Evolutionary conservation across 129 eudicot species (phyloP).

Genomic region (Lactuca sativa): DNA sequence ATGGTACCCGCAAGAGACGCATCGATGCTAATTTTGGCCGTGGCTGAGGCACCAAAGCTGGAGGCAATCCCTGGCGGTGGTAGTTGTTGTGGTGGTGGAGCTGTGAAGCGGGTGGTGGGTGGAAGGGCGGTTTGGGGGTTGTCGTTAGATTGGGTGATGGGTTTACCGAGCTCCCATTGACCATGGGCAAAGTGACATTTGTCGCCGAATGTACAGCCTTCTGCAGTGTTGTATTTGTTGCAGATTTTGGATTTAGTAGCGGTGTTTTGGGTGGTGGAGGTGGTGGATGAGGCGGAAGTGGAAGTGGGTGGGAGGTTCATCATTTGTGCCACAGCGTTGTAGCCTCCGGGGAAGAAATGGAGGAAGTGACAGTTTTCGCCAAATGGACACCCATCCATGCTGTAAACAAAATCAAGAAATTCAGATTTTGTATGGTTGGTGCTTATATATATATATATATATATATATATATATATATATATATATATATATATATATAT

Average conservation of each 20-base stretch:
- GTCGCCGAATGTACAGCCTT: conserved; percentile 93
- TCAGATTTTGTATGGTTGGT: too few species aligned
- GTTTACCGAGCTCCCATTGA: conserved; percentile 81
- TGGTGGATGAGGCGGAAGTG: conserved; percentile 36
- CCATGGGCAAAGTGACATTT: conserved; percentile 91
- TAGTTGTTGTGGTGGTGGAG: conserved; percentile 37
- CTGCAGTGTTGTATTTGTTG: conserved; percentile 70
- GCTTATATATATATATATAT: too few species aligned
- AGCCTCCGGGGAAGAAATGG: conserved; percentile 89
- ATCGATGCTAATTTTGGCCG: conserved; percentile 75
- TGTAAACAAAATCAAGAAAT: conserved; percentile 27
- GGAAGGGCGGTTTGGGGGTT: conserved; percentile 45
- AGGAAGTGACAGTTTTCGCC: conserved; percentile 95
- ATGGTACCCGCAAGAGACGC: conserved; percentile 81
- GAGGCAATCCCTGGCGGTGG: conserved; percentile 40
- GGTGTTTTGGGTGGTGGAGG: conserved; percentile 43
- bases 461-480: too few species aligned
- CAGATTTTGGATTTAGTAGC: conserved; percentile 63
- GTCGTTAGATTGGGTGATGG: conserved; percentile 45
- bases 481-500: too few species aligned
- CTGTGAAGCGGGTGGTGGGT: conserved; percentile 33
- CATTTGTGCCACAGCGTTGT: conserved; percentile 79
- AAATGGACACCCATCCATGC: conserved; percentile 87
- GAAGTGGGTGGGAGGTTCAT: conserved; percentile 68
- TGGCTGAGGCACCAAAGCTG: conserved; percentile 73